Evolutionary conservation across 2,329 filamentous ascomycete genomes (phyloP), one percentile per base, ranked within the genome.

Genomic region (Hawksworthiomyces lignivorus): DNA sequence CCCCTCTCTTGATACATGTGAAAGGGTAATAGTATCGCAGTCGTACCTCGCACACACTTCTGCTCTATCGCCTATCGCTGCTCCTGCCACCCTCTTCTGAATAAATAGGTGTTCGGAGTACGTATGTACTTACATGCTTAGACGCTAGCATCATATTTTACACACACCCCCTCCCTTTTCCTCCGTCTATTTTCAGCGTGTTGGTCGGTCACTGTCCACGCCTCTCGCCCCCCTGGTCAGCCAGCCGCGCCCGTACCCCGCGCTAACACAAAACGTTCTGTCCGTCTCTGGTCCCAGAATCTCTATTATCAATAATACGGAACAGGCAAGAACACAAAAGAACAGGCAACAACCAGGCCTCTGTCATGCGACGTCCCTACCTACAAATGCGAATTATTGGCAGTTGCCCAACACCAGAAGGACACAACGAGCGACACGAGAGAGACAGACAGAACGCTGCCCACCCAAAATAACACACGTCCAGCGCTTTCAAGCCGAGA

Each of bases 351-450:
- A 39, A 45, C 38, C 14, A 22, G 17, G 27, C 32, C 26, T 44
- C 44, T 47, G 47, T 49, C 47, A 49, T 49, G 44, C 44, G 47
- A 47, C 43, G 41, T 39, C 20, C 44, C 41, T 44, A 38, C 27
- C 27, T 43, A 19, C 33, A 19, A 17, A 21, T 31, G 22, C 15
- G n/a, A n/a, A n/a, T n/a, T 17, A 31, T 43, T 41, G 26, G 36
- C 15, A 18, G 37, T 39, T 41, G 35, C 30, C 31, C 37, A 40
- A 42, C 41, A 39, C 36, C 27, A 24, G n/a, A 22, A 36, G 8
- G 18, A n/a, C 17, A 17, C 27, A 30, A 34, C 9, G 24, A 10
- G 30, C 20, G 26, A 15, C 28, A 18, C 12, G 21, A 24, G 12
- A 29, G 12, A 26, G 8, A 26, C 24, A 26, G 12, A 26, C 24